Conservation (phyloP, 805 yeast species). For the Teunomyces cretensis region DNA sequence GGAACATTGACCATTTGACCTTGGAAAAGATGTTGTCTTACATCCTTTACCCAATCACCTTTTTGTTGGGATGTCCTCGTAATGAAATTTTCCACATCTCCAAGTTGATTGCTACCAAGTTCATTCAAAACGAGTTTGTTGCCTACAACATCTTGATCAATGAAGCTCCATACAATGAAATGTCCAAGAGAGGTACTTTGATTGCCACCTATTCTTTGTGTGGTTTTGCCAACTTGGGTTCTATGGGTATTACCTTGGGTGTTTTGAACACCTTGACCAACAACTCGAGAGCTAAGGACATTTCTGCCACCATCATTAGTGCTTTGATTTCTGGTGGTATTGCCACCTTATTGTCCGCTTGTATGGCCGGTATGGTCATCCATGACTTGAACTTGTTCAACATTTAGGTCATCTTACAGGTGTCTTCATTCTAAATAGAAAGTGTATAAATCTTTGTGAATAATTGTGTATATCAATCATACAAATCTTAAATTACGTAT, state of each 20-base stretch:
- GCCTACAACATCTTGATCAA: slow-evolving; percentile 45
- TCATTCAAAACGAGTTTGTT: slow-evolving; percentile 62
- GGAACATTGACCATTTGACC: slow-evolving; percentile 55
- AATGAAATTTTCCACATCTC: slow-evolving; percentile 51
- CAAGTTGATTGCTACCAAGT: slow-evolving; percentile 53
- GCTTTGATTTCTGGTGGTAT: slow-evolving; percentile 54
- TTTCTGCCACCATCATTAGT: slow-evolving; percentile 46
- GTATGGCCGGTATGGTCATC: slow-evolving; percentile 63
- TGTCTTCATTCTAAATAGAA: neutral
- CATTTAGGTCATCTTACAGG: neutral
- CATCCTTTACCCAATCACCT: slow-evolving; percentile 58
- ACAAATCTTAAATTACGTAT: neutral
- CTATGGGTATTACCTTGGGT: slow-evolving; percentile 61
- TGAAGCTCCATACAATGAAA: slow-evolving; percentile 43
- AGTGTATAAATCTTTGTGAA: neutral
- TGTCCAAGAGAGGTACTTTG: slow-evolving; percentile 52
- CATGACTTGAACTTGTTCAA: slow-evolving; percentile 39
- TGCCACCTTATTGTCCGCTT: slow-evolving; percentile 55
- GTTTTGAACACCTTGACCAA: slow-evolving; percentile 59
- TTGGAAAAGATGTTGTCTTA: slow-evolving; percentile 58
- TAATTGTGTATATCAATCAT: neutral
- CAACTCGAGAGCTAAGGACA: slow-evolving; percentile 44
- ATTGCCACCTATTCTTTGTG: slow-evolving; percentile 62
- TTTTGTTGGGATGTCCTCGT: slow-evolving; percentile 56
- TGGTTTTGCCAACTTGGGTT: slow-evolving; percentile 63